phyloP scores from a whole-genome alignment of 805 yeast genomes.

The Candida insectalens region DNA sequence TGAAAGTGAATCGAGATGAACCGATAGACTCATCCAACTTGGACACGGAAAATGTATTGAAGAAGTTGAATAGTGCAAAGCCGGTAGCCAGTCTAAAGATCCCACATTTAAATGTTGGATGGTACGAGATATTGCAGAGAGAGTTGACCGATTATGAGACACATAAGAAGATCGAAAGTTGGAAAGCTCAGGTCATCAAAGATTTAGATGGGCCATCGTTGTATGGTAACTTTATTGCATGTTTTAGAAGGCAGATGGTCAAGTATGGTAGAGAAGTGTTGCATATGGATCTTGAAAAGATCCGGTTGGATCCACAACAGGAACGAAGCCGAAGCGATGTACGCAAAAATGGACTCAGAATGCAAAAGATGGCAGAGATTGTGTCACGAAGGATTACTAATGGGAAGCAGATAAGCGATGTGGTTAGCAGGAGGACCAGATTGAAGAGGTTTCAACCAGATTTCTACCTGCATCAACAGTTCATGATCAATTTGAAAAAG shows the following conservation, averaged over 20 bases:
- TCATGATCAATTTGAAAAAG: slow-evolving; percentile 5
- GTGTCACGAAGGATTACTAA: slow-evolving; percentile 2
- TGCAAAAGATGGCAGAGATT: slow-evolving; percentile 1
- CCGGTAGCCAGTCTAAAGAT: background rate
- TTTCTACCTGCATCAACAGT: slow-evolving; percentile 12
- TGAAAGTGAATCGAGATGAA: background rate
- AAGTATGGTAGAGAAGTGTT: background rate
- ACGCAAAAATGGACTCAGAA: background rate
- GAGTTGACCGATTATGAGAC: background rate
- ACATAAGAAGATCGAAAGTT: background rate
- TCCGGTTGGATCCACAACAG: background rate
- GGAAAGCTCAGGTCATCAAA: background rate
- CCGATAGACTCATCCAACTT: too few species aligned
- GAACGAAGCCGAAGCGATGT: background rate
- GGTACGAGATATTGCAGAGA: slow-evolving; percentile 1
- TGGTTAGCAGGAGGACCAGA: slow-evolving; percentile 7
- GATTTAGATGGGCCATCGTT: background rate
- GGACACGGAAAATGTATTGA: too few species aligned
- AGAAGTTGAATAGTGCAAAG: background rate
- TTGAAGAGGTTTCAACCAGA: slow-evolving; percentile 6
- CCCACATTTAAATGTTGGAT: background rate
- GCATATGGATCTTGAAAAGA: background rate
- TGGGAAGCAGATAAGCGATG: slow-evolving; percentile 3
- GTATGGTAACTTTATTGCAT: slow-evolving; percentile 1
- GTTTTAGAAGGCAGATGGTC: background rate